These are phyloP conservation scores for Pyrus communis DNA, from an alignment of 306 rosid genomes.

Conservation along the genomic window DNA sequence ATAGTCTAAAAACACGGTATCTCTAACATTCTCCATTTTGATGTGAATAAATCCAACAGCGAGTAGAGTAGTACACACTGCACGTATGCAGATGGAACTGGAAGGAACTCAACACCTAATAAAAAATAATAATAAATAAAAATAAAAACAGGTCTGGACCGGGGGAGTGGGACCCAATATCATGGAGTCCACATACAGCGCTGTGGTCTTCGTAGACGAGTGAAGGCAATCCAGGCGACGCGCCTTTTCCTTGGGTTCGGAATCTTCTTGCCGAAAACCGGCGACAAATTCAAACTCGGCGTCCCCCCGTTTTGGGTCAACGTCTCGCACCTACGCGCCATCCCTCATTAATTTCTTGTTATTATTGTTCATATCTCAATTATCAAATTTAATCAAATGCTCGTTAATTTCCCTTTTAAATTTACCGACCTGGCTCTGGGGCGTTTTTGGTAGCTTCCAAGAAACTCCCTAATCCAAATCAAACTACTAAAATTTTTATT, in stretches of 20 bases:
- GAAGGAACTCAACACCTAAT: not conserved
- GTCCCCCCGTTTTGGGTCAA: slow-evolving; percentile 17
- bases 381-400: not conserved
- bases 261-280: slow-evolving; percentile 21
- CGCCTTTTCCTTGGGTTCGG: slow-evolving; percentile 29
- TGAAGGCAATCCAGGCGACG: not conserved
- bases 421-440: not conserved
- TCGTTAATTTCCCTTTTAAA: not conserved
- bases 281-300: slow-evolving; percentile 42
- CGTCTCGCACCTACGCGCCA: not conserved
- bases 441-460: not conserved
- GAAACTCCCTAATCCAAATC: not conserved
- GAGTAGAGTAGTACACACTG: not conserved
- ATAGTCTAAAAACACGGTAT: too few species aligned
- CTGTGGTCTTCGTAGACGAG: not conserved
- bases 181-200: not conserved
- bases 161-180: not conserved
- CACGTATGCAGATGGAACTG: not conserved
- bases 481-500: not conserved
- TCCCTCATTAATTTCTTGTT: not conserved
- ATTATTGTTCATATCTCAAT: not conserved
- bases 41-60: too few species aligned
- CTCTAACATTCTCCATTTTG: too few species aligned
- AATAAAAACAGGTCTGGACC: not conserved
- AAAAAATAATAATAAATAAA: not conserved